A percentile compares a stretch with the other conserved stretches of the same genome.
Evolutionary conservation across 164 flowering plant genomes (phyloP).

Genomic region (Houttuynia cordata): DNA sequence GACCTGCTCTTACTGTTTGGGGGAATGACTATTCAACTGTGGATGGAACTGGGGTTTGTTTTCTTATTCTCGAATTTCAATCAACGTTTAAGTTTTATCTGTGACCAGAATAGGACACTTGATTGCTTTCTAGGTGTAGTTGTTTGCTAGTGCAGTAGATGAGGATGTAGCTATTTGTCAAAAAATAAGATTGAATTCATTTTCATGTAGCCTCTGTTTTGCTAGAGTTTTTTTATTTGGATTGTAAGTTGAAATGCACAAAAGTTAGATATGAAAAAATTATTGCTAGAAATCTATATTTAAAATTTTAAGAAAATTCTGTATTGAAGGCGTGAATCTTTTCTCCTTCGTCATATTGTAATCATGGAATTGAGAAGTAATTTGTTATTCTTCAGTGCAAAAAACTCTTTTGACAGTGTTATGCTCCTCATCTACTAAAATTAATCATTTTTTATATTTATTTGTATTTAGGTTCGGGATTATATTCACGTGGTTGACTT

Average conservation of each 20-base stretch:
- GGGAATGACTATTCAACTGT: slow-evolving; percentile 73
- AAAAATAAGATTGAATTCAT: no score
- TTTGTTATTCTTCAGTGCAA: no score
- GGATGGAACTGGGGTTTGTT: slow-evolving; percentile 89
- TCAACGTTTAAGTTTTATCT: background rate
- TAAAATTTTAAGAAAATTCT: no score
- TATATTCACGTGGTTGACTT: slow-evolving; percentile 93
- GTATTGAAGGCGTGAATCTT: no score
- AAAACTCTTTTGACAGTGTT: no score
- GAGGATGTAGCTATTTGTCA: no score
- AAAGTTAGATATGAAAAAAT: no score
- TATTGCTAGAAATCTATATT: no score
- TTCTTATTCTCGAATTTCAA: background rate
- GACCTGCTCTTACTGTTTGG: slow-evolving; percentile 60
- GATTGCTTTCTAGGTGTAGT: background rate
- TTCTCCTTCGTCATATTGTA: no score
- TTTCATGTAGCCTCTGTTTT: no score
- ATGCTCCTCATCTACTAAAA: background rate
- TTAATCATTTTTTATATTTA: background rate
- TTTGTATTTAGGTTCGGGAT: slow-evolving; percentile 64
- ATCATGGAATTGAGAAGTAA: background rate
- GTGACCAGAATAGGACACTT: background rate
- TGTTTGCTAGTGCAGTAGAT: background rate
- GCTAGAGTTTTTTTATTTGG: no score
- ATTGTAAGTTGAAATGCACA: no score